A percentile compares a stretch with the other conserved stretches of the same genome.
Evolutionary conservation across 192 early-diverging fungal species (phyloP).

Genomic region (Rhizophagus sp.): DNA sequence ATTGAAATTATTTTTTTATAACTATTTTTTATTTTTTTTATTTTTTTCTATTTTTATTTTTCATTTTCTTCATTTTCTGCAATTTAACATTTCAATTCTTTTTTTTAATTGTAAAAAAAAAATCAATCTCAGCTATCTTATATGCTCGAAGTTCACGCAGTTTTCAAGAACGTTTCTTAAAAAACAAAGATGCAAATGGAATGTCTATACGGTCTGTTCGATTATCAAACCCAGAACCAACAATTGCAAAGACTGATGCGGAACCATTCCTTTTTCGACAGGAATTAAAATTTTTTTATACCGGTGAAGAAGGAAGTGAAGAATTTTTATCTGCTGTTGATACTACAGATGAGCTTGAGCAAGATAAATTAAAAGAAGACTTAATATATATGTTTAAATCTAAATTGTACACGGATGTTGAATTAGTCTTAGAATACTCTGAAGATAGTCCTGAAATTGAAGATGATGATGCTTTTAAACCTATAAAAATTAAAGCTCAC

Average conservation of each 20-base stretch:
- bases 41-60: neutral
- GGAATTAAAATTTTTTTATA: conserved; percentile 34
- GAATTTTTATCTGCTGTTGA: conserved; percentile 32
- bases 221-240: conserved; percentile 20
- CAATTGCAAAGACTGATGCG: conserved; percentile 19
- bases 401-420: conserved; percentile 31
- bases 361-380: conserved; percentile 31
- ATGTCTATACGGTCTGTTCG: conserved; percentile 22
- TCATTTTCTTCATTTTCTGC: neutral
- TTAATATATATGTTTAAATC: conserved; percentile 34
- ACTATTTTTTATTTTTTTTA: neutral
- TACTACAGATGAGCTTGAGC: conserved; percentile 31
- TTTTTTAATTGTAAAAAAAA: neutral
- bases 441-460: conserved; percentile 22
- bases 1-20: neutral
- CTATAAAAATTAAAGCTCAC: conserved; percentile 12
- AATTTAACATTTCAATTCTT: neutral
- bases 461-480: neutral
- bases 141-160: conserved; percentile 32
- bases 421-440: conserved; percentile 4
- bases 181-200: conserved; percentile 29
- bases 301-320: conserved; percentile 31
- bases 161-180: conserved; percentile 29
- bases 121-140: conserved; percentile 8
- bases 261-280: conserved; percentile 21